A percentile compares a stretch with the other conserved stretches of the same genome.
phyloP scores from a whole-genome alignment of 2,329 filamentous ascomycete genomes.

The Amesomyces nigricolor region DNA sequence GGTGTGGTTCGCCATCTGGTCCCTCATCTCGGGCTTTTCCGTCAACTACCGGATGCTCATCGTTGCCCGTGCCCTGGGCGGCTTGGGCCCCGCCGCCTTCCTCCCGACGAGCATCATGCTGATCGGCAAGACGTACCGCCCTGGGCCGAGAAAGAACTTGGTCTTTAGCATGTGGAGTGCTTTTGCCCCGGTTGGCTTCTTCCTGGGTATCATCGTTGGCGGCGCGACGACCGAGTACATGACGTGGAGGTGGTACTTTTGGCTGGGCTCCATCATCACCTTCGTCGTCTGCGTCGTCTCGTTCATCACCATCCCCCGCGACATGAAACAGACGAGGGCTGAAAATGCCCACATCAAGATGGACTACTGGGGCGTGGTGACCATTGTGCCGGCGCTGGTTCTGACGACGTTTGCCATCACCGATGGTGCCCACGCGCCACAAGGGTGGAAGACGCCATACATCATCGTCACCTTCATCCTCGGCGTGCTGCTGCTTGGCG shows the following conservation, averaged over 20 bases:
- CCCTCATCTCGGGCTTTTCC: constrained; percentile 64
- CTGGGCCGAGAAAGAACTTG: constrained; percentile 65
- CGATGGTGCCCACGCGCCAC: constrained; percentile 61
- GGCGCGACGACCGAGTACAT: constrained; percentile 56
- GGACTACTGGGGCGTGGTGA: constrained; percentile 61
- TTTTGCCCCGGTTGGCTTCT: constrained; percentile 54
- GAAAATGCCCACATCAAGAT: constrained; percentile 39
- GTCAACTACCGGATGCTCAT: constrained; percentile 64
- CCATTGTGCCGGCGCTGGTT: constrained; percentile 59
- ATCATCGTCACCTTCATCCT: constrained; percentile 60
- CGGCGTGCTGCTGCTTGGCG: constrained; percentile 54
- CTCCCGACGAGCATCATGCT: constrained; percentile 65
- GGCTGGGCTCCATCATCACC: constrained; percentile 46
- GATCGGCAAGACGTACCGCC: constrained; percentile 61
- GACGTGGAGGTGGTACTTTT: constrained; percentile 66
- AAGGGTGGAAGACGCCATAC: constrained; percentile 69
- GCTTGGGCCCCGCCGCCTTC: constrained; percentile 67
- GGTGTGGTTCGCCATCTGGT: constrained; percentile 63
- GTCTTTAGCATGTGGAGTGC: constrained; percentile 56
- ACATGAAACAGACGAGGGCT: constrained; percentile 25
- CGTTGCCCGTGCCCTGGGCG: constrained; percentile 67
- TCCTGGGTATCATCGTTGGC: constrained; percentile 60
- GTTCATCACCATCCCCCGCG: constrained; percentile 36
- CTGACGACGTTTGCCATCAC: constrained; percentile 72
- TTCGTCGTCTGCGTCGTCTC: constrained; percentile 44